phyloP scores from a whole-genome alignment of 2,329 filamentous ascomycete species.

The Nothomitra cinnamomea region DNA sequence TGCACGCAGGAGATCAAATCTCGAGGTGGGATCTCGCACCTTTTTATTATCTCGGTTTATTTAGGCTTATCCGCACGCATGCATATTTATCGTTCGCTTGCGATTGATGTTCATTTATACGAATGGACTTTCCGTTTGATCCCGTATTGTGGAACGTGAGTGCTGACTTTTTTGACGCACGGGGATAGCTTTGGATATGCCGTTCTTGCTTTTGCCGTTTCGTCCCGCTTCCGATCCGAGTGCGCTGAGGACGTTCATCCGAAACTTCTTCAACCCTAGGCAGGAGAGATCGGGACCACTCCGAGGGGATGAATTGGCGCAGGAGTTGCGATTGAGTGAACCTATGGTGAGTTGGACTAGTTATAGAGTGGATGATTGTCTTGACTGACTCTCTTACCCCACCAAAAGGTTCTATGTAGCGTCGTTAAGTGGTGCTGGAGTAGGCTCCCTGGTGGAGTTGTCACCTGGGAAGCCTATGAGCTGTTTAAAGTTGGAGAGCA shows the following conservation, averaged over 20 bases:
- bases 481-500: slow-evolving; percentile 87
- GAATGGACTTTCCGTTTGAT: not conserved
- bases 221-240: slow-evolving; percentile 84
- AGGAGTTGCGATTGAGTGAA: slow-evolving; percentile 83
- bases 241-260: slow-evolving; percentile 78
- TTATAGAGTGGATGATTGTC: slow-evolving; percentile 7
- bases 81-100: slow-evolving; percentile 1
- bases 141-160: not conserved
- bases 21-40: slow-evolving; percentile 47
- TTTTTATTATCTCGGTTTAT: no score
- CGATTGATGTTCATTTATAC: not conserved
- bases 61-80: not conserved
- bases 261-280: slow-evolving; percentile 67
- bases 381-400: slow-evolving; percentile 13
- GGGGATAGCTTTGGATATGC: slow-evolving; percentile 59
- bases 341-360: slow-evolving; percentile 53
- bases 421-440: slow-evolving; percentile 99
- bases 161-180: slow-evolving; percentile 9
- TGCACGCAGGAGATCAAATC: slow-evolving; percentile 88
- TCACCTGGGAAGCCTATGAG: slow-evolving; percentile 95
- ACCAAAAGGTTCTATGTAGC: slow-evolving; percentile 63
- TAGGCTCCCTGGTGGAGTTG: slow-evolving; percentile 73
- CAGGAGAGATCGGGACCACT: slow-evolving; percentile 37
- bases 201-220: slow-evolving; percentile 87
- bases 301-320: slow-evolving; percentile 53